Conservation (phyloP, 495 filamentous ascomycete species). For the Daldinia caldariorum region DNA sequence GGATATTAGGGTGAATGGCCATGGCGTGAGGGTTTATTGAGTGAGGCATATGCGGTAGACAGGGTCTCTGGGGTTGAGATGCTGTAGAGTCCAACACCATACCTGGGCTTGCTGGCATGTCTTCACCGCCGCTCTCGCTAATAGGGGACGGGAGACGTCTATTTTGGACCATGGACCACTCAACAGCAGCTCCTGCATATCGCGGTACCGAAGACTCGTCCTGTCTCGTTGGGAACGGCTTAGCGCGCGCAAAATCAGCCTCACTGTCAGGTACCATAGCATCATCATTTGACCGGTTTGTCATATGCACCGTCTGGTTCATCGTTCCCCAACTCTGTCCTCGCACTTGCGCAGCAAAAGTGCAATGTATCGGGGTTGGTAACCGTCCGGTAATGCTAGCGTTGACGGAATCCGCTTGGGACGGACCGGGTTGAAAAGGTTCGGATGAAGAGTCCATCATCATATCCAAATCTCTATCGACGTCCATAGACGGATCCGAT, state of each 20-base stretch:
- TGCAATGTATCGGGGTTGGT: constrained; percentile 65
- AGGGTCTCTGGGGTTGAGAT: constrained; percentile 39
- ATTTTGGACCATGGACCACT: constrained; percentile 59
- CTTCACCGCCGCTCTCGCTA: constrained; percentile 70
- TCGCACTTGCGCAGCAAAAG: constrained; percentile 58
- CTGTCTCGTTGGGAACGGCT: constrained; percentile 30
- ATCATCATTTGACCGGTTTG: constrained; percentile 41
- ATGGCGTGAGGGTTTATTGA: constrained; percentile 44
- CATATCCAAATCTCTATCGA: constrained; percentile 67
- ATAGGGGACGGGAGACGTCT: constrained; percentile 76
- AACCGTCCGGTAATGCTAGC: constrained; percentile 54
- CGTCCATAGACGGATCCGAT: constrained; percentile 36
- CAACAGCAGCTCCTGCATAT: constrained; percentile 52
- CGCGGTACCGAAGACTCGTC: constrained; percentile 48
- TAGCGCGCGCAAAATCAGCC: constrained; percentile 46
- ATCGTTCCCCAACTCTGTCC: constrained; percentile 54
- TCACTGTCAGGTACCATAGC: constrained; percentile 50
- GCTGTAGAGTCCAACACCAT: constrained; percentile 52
- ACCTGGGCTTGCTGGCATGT: constrained; percentile 47
- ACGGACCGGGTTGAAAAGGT: constrained; percentile 48
- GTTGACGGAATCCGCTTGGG: constrained; percentile 38
- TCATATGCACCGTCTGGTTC: constrained; percentile 31
- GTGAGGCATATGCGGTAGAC: constrained; percentile 50
- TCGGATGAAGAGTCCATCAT: constrained; percentile 49
- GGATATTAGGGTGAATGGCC: constrained; percentile 49